Evolutionary conservation across 768 basidiomycete genomes (phyloP).

Genomic region (Hericium coralloides): DNA sequence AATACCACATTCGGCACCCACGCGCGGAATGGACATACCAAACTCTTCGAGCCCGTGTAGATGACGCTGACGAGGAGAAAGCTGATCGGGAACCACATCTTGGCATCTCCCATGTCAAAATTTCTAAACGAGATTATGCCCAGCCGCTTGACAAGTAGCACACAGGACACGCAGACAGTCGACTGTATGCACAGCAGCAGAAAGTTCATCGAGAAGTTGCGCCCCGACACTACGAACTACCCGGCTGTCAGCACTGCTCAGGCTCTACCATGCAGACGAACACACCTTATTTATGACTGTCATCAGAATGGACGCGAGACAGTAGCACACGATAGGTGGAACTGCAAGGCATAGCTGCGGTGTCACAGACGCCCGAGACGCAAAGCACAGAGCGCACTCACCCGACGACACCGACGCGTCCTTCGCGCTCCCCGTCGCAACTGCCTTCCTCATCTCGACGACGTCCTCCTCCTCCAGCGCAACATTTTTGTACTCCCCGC

Average conservation of each 20-base stretch:
- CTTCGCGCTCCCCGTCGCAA: conserved; percentile 30
- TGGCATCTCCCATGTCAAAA: conserved; percentile 78
- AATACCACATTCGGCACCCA: neutral
- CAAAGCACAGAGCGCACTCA: conserved; percentile 11
- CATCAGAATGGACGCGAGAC: conserved; percentile 91
- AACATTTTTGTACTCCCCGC: conserved; percentile 17
- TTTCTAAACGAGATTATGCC: conserved; percentile 79
- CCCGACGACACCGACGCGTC: conserved; percentile 23
- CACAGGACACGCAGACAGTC: conserved; percentile 75
- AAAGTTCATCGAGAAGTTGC: conserved; percentile 94
- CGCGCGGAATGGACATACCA: conserved; percentile 47
- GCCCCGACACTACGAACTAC: conserved; percentile 92
- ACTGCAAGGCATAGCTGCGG: conserved; percentile 31
- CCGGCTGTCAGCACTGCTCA: neutral
- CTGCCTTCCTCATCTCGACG: conserved; percentile 46
- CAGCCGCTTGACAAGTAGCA: conserved; percentile 59
- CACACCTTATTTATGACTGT: conserved; percentile 92
- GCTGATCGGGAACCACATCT: conserved; percentile 92
- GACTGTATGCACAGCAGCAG: conserved; percentile 89
- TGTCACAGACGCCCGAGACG: neutral
- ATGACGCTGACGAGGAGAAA: conserved; percentile 88
- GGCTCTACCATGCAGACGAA: neutral
- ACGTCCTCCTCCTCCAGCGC: conserved; percentile 30
- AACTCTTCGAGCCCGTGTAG: conserved; percentile 94
- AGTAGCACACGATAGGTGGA: conserved; percentile 81